A percentile compares a stretch with the other conserved stretches of the same genome.
Evolutionary conservation across 1,284 basidiomycete genomes (phyloP).

Genomic region (Naganishia sp.): DNA sequence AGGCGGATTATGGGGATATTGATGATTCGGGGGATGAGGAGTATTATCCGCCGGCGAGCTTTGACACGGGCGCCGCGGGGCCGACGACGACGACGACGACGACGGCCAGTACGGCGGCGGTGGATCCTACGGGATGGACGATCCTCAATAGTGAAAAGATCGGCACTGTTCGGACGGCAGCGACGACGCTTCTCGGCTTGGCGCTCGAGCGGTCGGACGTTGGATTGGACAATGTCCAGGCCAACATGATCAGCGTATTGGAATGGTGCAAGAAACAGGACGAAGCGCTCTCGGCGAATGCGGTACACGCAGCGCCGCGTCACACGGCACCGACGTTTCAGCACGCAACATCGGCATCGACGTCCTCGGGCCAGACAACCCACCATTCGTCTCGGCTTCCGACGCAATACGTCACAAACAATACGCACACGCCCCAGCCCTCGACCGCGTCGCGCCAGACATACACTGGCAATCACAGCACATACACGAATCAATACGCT

Average conservation of each 20-base stretch:
- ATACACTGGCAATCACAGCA: neutral
- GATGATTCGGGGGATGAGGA: slow-evolving; percentile 25
- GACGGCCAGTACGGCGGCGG: neutral
- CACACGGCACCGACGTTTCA: neutral
- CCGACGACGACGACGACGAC: neutral
- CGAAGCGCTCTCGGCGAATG: slow-evolving; percentile 4
- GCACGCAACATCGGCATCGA: neutral
- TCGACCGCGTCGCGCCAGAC: neutral
- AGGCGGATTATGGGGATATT: slow-evolving; percentile 19
- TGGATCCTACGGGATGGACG: slow-evolving; percentile 7
- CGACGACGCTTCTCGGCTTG: slow-evolving; percentile 16
- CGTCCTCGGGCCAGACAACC: neutral
- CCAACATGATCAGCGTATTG: slow-evolving; percentile 16
- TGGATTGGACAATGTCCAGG: slow-evolving; percentile 15
- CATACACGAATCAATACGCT: slow-evolving; percentile 9
- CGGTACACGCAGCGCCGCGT: neutral
- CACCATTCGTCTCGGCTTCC: slow-evolving; percentile 7
- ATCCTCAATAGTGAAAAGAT: slow-evolving; percentile 22
- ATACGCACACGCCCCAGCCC: neutral
- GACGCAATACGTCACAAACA: slow-evolving; percentile 1
- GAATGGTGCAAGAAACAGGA: slow-evolving; percentile 23
- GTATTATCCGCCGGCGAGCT: slow-evolving; percentile 13
- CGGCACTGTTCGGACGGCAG: slow-evolving; percentile 10
- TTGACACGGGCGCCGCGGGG: neutral
- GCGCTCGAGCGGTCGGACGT: slow-evolving; percentile 23